Evolutionary conservation across 495 filamentous ascomycete species (phyloP).

Genomic region (Zalerion maritima): DNA sequence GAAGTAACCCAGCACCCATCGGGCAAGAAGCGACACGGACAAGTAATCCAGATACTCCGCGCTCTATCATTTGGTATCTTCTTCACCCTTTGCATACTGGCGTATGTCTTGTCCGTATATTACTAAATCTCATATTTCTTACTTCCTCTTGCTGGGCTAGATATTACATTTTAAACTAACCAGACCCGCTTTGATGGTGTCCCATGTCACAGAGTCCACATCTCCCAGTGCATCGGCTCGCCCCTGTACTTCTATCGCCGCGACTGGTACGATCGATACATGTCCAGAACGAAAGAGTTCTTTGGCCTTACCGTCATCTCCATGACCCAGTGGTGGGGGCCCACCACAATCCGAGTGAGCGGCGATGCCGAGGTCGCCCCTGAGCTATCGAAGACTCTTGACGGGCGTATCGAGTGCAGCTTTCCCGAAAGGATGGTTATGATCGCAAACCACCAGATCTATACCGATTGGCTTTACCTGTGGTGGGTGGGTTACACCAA

Average conservation of each 20-base stretch:
- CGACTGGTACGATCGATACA: conserved; percentile 61
- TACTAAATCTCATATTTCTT: not conserved
- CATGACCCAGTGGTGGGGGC: conserved; percentile 71
- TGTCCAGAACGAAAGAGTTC: conserved; percentile 60
- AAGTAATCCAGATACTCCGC: conserved; percentile 47
- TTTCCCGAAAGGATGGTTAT: conserved; percentile 67
- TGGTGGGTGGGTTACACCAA: conserved; percentile 78
- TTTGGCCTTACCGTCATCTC: conserved; percentile 62
- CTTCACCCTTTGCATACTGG: conserved; percentile 41
- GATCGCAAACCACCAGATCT: conserved; percentile 80
- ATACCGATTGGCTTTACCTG: conserved; percentile 79
- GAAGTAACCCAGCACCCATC: conserved; percentile 37
- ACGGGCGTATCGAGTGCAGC: conserved; percentile 53
- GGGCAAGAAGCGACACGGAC: conserved; percentile 53
- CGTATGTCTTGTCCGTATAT: conserved; percentile 19
- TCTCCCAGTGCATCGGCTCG: conserved; percentile 50
- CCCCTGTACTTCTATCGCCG: conserved; percentile 56
- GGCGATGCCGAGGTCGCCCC: conserved; percentile 59
- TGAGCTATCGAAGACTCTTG: conserved; percentile 45
- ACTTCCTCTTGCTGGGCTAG: not conserved
- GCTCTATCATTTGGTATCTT: conserved; percentile 49
- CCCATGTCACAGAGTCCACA: conserved; percentile 35
- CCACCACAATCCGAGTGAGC: conserved; percentile 59
- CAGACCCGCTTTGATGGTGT: not conserved
- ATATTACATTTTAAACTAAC: not conserved